Evolutionary conservation across 345 rosid genomes (phyloP).

Genomic region (Kernera saxatilis): DNA sequence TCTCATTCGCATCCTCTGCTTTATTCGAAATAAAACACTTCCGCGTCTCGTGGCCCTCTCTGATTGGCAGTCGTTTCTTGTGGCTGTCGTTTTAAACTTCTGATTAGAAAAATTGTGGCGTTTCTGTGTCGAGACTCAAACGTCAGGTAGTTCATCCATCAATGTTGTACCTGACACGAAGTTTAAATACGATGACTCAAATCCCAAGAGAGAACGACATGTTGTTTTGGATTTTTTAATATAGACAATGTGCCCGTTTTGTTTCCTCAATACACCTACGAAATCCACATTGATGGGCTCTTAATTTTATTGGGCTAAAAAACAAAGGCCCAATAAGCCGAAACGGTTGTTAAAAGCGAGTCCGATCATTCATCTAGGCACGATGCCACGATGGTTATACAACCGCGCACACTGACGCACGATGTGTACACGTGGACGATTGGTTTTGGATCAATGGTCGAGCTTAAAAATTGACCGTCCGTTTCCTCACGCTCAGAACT

Average conservation of each 20-base stretch:
- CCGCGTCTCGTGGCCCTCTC: background rate
- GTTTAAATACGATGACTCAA: background rate
- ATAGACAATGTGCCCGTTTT: background rate
- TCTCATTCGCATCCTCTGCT: conserved; percentile 21
- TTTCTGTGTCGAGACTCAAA: background rate
- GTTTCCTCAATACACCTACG: background rate
- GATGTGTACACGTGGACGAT: conserved; percentile 7
- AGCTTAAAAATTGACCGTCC: conserved; percentile 10
- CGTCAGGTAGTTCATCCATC: background rate
- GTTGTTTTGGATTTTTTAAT: background rate
- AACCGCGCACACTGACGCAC: conserved; percentile 26
- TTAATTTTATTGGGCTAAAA: background rate
- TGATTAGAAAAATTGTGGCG: conserved; percentile 9
- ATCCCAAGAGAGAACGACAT: background rate
- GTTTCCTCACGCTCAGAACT: background rate
- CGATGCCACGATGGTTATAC: conserved; percentile 1
- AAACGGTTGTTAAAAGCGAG: background rate
- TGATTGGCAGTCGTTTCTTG: background rate
- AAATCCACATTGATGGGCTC: background rate
- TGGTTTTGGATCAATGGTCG: background rate
- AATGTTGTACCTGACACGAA: background rate
- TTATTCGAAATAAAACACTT: background rate
- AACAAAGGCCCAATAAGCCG: background rate
- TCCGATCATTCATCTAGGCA: conserved; percentile 17
- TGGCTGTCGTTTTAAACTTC: conserved; percentile 4